Conservation (phyloP, 495 filamentous ascomycete species). For the Lindgomyces ingoldianus region DNA sequence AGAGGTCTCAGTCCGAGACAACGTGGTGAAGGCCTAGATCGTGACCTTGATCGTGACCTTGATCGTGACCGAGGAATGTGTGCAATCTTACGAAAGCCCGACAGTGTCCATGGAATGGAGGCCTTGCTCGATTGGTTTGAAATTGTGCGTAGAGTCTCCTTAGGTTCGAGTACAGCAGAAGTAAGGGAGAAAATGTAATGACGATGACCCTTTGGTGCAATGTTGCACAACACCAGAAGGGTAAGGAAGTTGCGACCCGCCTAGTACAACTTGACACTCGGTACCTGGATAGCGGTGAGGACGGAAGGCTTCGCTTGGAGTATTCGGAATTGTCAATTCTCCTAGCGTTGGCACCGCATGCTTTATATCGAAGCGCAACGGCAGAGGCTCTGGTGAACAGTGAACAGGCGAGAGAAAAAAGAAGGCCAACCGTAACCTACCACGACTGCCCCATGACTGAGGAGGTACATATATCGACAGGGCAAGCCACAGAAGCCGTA, state of each 20-base stretch:
- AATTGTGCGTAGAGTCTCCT: too few species aligned
- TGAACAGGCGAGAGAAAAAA: background rate
- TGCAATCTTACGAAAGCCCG: too few species aligned
- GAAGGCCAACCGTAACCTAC: background rate
- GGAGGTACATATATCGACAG: conserved; percentile 2
- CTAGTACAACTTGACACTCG: background rate
- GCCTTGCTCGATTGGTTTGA: too few species aligned
- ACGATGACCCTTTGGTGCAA: conserved; percentile 14
- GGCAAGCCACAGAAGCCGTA: background rate
- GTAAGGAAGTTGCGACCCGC: background rate
- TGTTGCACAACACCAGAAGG: conserved; percentile 12
- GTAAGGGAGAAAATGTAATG: background rate
- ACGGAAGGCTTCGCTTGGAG: background rate
- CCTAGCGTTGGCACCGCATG: too few species aligned
- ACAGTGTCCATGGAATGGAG: too few species aligned
- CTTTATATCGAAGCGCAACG: too few species aligned
- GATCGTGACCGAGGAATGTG: too few species aligned
- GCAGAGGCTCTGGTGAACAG: too few species aligned
- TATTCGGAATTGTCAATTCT: background rate
- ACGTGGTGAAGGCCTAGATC: background rate
- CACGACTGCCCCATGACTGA: background rate
- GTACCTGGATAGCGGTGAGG: background rate
- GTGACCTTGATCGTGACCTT: too few species aligned
- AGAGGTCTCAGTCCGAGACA: background rate
- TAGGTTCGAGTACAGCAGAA: background rate